Base-by-base conservation (phyloP, 768 basidiomycete species). In the Tubosaeta brunneosetosa region DNA sequence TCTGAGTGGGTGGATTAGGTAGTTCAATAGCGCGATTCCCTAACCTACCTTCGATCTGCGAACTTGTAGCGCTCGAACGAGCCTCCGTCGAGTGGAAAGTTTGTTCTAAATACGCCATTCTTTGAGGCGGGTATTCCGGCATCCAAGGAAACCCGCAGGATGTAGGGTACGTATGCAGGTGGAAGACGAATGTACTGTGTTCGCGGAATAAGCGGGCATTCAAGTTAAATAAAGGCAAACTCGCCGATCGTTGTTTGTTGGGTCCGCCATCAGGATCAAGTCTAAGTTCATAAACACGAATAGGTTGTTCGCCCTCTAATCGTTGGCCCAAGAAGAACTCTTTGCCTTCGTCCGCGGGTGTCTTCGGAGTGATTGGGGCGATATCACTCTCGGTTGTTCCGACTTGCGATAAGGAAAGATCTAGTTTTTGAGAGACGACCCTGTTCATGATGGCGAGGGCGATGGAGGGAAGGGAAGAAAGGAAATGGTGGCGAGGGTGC, bases 51-150 rank as follows among this genome's bases (percentile, higher is more conserved):
- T 65, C 90, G 77, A 67, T 92, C 78, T 2, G 83, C 75, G 66
- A 88, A 91, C 45, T 71, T 77, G 55, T 85, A 82, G 27, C 97
- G 80, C 40, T 81, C 80, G 66, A 97, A 98, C 17, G 68, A 71
- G 32, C 93, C 92, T 4, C 94, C 95, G 60, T 98, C 90, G 6
- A 99, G 78, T 2, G 97, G 97, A 63, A 98, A 97, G 68, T 98
- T 97, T 52, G 94, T 95, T 74, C 87, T 92, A 70, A 99, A 89
- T 1, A 93, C 80, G 47, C 94, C 97, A 62, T 94, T 91, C 62
- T 83, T 85, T 8, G 91, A 82, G 10, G 92, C 91, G 2, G 91
- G 86, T 3, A 94, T 94, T 7, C 97, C 97, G 1, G 95, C 90
- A 44, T 94, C 88, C 46, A 98, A 78, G 17, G 88, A 86, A 33